Percentiles rank a stretch among this genome's conserved stretches.
Conservation (phyloP, 2,329 filamentous ascomycete species). For the Cercospora sp. region DNA sequence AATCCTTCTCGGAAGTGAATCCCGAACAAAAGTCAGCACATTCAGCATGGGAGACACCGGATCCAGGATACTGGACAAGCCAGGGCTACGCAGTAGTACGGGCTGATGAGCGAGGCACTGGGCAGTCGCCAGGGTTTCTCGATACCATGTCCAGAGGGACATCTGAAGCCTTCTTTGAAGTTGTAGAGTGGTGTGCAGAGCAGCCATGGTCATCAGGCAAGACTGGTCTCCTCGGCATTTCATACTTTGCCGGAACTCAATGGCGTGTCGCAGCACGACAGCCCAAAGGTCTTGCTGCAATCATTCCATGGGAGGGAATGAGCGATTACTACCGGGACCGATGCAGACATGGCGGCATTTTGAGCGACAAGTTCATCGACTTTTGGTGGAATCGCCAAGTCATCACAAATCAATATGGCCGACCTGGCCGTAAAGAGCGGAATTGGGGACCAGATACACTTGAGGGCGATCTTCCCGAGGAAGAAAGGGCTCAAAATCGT, state of each 20-base stretch:
- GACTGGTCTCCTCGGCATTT: constrained; percentile 50
- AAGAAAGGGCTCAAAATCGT: constrained; percentile 53
- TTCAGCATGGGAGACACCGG: constrained; percentile 48
- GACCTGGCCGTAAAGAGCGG: constrained; percentile 44
- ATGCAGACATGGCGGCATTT: constrained; percentile 47
- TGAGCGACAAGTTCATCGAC: constrained; percentile 48
- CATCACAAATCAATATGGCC: constrained; percentile 67
- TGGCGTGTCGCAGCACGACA: constrained; percentile 45
- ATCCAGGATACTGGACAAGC: constrained; percentile 42
- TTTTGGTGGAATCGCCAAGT: constrained; percentile 71
- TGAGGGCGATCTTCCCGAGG: constrained; percentile 59
- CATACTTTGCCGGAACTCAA: constrained; percentile 46
- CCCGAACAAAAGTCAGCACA: constrained; percentile 44
- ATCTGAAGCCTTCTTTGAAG: constrained; percentile 49
- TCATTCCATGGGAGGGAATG: constrained; percentile 52
- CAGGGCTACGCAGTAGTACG: constrained; percentile 41
- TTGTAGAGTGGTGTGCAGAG: constrained; percentile 46
- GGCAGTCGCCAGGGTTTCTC: constrained; percentile 44
- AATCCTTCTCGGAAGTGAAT: constrained; percentile 50
- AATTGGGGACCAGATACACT: constrained; percentile 58
- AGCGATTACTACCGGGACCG: constrained; percentile 52
- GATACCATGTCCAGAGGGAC: constrained; percentile 50
- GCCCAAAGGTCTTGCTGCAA: constrained; percentile 46
- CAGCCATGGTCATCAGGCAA: constrained; percentile 49
- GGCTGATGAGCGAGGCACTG: constrained; percentile 37